Evolutionary conservation across 371 early-diverging fungal species (phyloP).

Genomic region (Zychaea mexicana): DNA sequence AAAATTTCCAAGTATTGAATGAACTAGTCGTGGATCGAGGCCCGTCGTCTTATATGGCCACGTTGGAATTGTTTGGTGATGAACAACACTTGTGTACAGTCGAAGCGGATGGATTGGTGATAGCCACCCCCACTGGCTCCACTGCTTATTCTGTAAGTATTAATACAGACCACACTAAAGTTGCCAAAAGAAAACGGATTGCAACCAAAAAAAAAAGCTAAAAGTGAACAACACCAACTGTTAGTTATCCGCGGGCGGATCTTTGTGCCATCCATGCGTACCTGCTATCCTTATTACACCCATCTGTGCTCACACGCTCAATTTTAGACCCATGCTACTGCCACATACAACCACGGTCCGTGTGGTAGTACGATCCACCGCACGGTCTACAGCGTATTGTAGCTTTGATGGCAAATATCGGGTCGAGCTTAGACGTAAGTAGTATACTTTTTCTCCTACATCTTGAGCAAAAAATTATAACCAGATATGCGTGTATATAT

Average conservation of each 20-base stretch:
- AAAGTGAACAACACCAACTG: background rate
- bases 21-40: slow-evolving; percentile 91
- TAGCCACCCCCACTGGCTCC: slow-evolving; percentile 96
- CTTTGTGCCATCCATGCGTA: slow-evolving; percentile 93
- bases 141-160: slow-evolving; percentile 87
- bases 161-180: too few species aligned
- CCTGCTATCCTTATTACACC: slow-evolving; percentile 92
- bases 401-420: slow-evolving; percentile 93
- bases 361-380: slow-evolving; percentile 77
- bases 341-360: slow-evolving; percentile 89
- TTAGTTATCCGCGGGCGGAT: slow-evolving; percentile 90
- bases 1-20: slow-evolving; percentile 74
- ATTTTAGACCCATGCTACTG: slow-evolving; percentile 93
- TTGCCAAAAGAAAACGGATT: too few species aligned
- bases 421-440: slow-evolving; percentile 78
- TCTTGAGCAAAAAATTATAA: too few species aligned
- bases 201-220: background rate
- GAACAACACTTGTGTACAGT: slow-evolving; percentile 83
- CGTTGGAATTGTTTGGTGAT: slow-evolving; percentile 91
- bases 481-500: too few species aligned
- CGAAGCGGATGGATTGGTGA: slow-evolving; percentile 90
- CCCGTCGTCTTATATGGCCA: slow-evolving; percentile 86
- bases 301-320: slow-evolving; percentile 94
- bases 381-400: slow-evolving; percentile 82
- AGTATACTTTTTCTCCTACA: too few species aligned